A percentile compares a stretch with the other conserved stretches of the same genome.
Evolutionary conservation across 768 basidiomycete species (phyloP).

Genomic region (Boletus subcaerulescens): DNA sequence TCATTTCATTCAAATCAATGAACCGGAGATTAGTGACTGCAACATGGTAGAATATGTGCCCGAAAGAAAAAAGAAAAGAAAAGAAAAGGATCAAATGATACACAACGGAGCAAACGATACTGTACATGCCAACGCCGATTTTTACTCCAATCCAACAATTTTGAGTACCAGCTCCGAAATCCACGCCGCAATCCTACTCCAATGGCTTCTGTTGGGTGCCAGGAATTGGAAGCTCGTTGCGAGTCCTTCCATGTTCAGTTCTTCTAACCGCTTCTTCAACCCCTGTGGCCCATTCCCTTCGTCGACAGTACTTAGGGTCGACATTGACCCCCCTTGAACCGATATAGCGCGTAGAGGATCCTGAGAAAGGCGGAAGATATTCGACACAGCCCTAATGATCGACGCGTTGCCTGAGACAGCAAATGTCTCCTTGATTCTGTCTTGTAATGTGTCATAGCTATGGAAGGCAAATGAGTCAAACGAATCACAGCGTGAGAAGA

Average conservation of each 20-base stretch:
- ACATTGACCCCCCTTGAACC: slow-evolving; percentile 51
- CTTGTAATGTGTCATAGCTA: slow-evolving; percentile 76
- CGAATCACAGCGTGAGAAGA: neutral
- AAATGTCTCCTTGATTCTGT: slow-evolving; percentile 70
- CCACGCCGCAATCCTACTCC: slow-evolving; percentile 70
- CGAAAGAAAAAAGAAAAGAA: neutral
- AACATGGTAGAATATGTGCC: slow-evolving; percentile 10
- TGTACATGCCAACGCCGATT: slow-evolving; percentile 15
- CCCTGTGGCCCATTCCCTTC: slow-evolving; percentile 44
- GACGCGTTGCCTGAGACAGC: slow-evolving; percentile 67
- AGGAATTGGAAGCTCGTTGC: slow-evolving; percentile 73
- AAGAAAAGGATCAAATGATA: neutral
- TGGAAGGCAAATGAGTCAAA: slow-evolving; percentile 4
- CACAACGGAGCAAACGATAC: slow-evolving; percentile 9
- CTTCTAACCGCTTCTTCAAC: slow-evolving; percentile 58
- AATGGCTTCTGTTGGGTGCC: slow-evolving; percentile 49
- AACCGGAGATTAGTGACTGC: slow-evolving; percentile 3
- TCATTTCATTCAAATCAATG: neutral
- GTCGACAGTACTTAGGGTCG: slow-evolving; percentile 63
- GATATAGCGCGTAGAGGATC: slow-evolving; percentile 45
- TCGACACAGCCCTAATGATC: slow-evolving; percentile 71
- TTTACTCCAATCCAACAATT: slow-evolving; percentile 41
- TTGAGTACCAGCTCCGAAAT: slow-evolving; percentile 60
- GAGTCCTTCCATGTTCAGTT: slow-evolving; percentile 70
- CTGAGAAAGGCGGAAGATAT: slow-evolving; percentile 68